These are phyloP conservation scores for Suhomyces sp. DNA, from an alignment of 805 yeast genomes.

Conservation along the genomic window DNA sequence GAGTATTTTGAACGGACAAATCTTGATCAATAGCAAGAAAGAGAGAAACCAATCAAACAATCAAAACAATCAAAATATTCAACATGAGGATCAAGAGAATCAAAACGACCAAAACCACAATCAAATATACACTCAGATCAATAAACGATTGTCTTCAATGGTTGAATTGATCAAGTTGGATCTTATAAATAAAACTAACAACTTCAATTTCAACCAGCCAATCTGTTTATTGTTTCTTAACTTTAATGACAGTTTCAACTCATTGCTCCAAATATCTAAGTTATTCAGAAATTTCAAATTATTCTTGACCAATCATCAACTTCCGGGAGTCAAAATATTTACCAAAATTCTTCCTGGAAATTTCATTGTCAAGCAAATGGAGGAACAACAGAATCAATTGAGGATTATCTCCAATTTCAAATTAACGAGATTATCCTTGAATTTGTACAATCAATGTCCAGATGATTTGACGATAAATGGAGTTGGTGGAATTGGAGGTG, in stretches of 20 bases:
- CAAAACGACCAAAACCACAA: conserved; percentile 12
- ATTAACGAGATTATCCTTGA: conserved; percentile 47
- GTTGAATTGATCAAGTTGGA: conserved; percentile 40
- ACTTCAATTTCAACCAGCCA: conserved; percentile 47
- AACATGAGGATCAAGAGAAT: too few species aligned
- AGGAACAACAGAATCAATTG: conserved; percentile 14
- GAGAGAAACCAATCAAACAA: conserved; percentile 15
- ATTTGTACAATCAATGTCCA: conserved; percentile 60
- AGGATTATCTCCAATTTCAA: conserved; percentile 33
- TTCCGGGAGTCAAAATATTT: conserved; percentile 39
- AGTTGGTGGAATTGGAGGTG: not conserved
- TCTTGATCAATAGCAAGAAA: conserved; percentile 23
- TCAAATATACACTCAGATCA: conserved; percentile 31
- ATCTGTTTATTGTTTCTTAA: conserved; percentile 52
- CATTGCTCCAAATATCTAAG: conserved; percentile 47
- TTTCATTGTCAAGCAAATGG: conserved; percentile 21
- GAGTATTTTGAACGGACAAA: conserved; percentile 28
- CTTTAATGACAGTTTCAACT: conserved; percentile 40
- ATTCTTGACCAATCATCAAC: conserved; percentile 35
- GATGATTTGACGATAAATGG: conserved; percentile 8
- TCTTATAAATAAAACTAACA: conserved; percentile 39
- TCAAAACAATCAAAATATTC: too few species aligned
- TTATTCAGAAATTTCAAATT: conserved; percentile 48
- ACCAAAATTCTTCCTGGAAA: conserved; percentile 36
- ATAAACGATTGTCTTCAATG: conserved; percentile 27